Percentiles rank a stretch among this genome's conserved stretches.
These are phyloP conservation scores for Kodamaea jinghongensis DNA, from an alignment of 805 yeast species.

Conservation along the genomic window DNA sequence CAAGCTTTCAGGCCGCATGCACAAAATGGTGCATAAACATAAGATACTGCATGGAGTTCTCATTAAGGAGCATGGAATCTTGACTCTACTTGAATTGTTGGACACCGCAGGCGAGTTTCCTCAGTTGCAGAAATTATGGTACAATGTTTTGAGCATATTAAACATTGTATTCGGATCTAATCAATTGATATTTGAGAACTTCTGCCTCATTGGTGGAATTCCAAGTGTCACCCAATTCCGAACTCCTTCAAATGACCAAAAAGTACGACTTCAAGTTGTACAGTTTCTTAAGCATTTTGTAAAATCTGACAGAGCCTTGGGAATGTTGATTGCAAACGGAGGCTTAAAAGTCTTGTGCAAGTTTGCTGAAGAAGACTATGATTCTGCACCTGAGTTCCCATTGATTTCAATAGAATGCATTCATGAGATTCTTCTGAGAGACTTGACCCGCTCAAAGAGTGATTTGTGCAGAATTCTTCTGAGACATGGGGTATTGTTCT, in stretches of 20 bases:
- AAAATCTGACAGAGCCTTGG: constrained; percentile 33
- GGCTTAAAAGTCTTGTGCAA: constrained; percentile 43
- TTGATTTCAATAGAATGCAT: constrained; percentile 36
- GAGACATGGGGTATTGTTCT: constrained; percentile 41
- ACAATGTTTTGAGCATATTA: constrained; percentile 31
- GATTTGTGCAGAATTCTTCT: constrained; percentile 42
- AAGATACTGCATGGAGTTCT: constrained; percentile 38
- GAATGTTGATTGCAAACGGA: constrained; percentile 45
- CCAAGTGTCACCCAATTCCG: constrained; percentile 40
- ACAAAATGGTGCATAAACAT: constrained; percentile 37
- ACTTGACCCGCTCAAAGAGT: constrained; percentile 39
- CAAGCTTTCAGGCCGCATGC: constrained; percentile 37
- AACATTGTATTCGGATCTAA: constrained; percentile 32
- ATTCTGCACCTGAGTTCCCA: constrained; percentile 36
- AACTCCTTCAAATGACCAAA: constrained; percentile 26
- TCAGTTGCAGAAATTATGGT: constrained; percentile 35
- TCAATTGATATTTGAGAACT: constrained; percentile 36
- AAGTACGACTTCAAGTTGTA: constrained; percentile 36
- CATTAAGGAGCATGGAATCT: constrained; percentile 42
- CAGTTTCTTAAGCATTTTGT: constrained; percentile 31
- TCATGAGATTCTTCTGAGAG: constrained; percentile 32
- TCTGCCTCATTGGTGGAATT: constrained; percentile 43
- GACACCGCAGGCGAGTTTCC: constrained; percentile 36
- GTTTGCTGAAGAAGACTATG: constrained; percentile 47
- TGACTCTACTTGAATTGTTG: constrained; percentile 37